phyloP scores from a whole-genome alignment of 305 asterid species.

The Fraxinus velutina region DNA sequence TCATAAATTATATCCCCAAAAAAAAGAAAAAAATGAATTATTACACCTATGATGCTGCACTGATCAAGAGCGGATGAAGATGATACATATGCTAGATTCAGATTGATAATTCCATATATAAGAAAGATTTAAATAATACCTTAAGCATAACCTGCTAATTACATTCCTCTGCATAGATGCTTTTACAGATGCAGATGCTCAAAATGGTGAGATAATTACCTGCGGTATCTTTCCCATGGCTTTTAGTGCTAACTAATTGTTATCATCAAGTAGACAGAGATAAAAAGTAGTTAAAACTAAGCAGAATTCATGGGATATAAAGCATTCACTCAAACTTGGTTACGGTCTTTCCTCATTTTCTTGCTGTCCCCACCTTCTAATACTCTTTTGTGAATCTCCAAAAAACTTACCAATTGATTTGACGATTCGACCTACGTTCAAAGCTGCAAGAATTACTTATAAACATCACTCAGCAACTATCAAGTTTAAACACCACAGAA shows the following conservation, averaged over 20 bases:
- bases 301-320: neutral
- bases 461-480: neutral
- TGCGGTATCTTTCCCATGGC: neutral
- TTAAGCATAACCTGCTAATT: neutral
- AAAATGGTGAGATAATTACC: neutral
- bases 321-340: neutral
- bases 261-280: neutral
- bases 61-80: neutral
- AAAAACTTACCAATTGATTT: neutral
- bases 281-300: neutral
- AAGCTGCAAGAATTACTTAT: neutral
- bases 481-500: neutral
- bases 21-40: too few species aligned
- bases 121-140: neutral
- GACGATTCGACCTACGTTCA: neutral
- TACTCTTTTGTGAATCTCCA: neutral
- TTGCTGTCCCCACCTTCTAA: too few species aligned
- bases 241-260: neutral
- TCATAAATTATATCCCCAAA: neutral
- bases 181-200: neutral
- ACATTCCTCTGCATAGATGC: neutral
- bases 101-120: neutral
- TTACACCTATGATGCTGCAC: neutral
- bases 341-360: too few species aligned
- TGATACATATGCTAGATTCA: neutral